Base-by-base conservation (phyloP, 2,329 filamentous ascomycete genomes). In the Aspergillus hiratsukae region DNA sequence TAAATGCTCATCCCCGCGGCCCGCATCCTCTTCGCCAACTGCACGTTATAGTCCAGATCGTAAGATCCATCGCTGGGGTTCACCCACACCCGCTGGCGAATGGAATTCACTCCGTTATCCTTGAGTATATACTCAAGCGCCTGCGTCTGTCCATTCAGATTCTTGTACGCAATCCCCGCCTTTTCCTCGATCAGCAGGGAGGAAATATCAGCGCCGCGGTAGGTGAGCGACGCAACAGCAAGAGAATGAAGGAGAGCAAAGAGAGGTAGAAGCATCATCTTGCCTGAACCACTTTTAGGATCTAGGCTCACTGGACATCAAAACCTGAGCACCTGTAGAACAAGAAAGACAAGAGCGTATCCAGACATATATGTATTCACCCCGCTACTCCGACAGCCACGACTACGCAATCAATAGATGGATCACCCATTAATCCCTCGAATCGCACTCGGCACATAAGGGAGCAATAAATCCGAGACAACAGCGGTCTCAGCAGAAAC, bases 51-150 rank as follows among this genome's bases (percentile, higher is more conserved):
- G 57, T 82, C 82, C 45, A 90, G 77, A 69, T 87, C 82, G 70
- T 90, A 90, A 62, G 80, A 78, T 48, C 86, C 85, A 61, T 83
- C 80, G 10, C 80, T 75, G 0, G 85, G 83, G 63, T 87, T 87
- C 25, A 90, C 87, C 87, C 87, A 90, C 46, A 90, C 72, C 27
- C 88, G 80, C 69, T 90, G 87, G 19, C 87, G 83, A 48, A 89
- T 83, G 0, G 83, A 87, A 70, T 89, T 90, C 62, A 88, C 82
- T 14, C 87, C 87, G 28, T 78, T 82, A 10, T 74, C 74, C 3
- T 77, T 80, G 3, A 90, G 73, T 53, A 90, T 89, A 2, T 74
- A 78, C 65, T 90, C 87, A 1, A 90, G 76, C 0, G 83, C 72
- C 56, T 84, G 75, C 0, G 73, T 71, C 1, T 73, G 71, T 40